phyloP scores from a whole-genome alignment of 1,139 yeast species.

The Pichia cactophila region DNA sequence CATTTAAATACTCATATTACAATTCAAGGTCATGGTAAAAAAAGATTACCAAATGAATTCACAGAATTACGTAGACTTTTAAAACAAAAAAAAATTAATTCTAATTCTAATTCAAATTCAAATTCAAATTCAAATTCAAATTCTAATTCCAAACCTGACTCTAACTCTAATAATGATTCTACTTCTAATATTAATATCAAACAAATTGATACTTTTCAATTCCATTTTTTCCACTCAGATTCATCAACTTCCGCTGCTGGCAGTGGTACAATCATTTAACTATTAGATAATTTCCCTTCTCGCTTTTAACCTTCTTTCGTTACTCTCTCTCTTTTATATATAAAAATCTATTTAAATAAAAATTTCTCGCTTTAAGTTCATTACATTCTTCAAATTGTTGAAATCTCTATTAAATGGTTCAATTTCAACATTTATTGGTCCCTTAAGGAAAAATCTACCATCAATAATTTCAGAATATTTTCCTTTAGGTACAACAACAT shows the following conservation, averaged over 20 bases:
- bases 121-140: not conserved
- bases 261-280: not conserved
- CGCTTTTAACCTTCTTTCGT: not conserved
- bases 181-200: too few relatives aligned
- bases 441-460: not conserved
- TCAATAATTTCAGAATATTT: not conserved
- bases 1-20: slow-evolving; percentile 72
- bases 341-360: not conserved
- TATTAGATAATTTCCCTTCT: too few relatives aligned
- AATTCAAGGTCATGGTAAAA: slow-evolving; percentile 64
- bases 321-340: too few relatives aligned
- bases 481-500: not conserved
- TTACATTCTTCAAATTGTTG: not conserved
- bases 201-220: not conserved
- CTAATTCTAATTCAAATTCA: not conserved
- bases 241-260: not conserved
- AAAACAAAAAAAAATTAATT: not conserved
- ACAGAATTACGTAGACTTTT: slow-evolving; percentile 4
- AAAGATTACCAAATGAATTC: slow-evolving; percentile 56
- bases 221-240: too few relatives aligned
- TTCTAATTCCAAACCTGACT: too few relatives aligned
- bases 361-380: not conserved
- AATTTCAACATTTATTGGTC: not conserved
- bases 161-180: too few relatives aligned
- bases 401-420: not conserved